A percentile compares a stretch with the other conserved stretches of the same genome.
phyloP scores from a whole-genome alignment of 2,329 filamentous ascomycete genomes.

The Exserohilum rostratum region DNA sequence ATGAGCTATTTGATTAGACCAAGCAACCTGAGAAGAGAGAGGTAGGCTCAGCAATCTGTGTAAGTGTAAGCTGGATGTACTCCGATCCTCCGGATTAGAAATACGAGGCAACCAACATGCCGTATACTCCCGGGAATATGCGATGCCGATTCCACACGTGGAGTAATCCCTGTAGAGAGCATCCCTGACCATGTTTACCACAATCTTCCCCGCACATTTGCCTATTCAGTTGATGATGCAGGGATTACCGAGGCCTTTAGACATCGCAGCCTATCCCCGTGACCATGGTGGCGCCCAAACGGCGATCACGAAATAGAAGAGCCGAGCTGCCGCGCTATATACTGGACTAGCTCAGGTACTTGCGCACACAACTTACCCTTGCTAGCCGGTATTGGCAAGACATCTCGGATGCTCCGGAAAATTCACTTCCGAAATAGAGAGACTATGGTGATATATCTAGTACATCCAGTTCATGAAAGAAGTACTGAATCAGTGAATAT shows the following conservation, averaged over 20 bases:
- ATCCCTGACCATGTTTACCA: no score
- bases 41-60: no score
- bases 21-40: no score
- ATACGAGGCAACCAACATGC: no score
- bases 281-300: background rate
- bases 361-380: background rate
- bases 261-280: background rate
- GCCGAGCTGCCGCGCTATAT: background rate
- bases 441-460: background rate
- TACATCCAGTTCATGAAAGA: background rate
- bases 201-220: background rate
- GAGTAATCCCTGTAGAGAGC: no score
- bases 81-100: no score
- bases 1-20: no score
- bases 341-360: background rate
- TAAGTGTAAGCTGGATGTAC: no score
- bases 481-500: background rate
- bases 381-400: no score
- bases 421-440: background rate
- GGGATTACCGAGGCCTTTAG: background rate
- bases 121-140: no score
- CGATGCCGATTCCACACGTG: no score
- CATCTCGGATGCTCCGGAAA: no score
- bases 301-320: constrained; percentile 3
- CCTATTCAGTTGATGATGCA: background rate